Evolutionary conservation across 805 yeast genomes (phyloP).

Genomic region (Candida mattraensis): DNA sequence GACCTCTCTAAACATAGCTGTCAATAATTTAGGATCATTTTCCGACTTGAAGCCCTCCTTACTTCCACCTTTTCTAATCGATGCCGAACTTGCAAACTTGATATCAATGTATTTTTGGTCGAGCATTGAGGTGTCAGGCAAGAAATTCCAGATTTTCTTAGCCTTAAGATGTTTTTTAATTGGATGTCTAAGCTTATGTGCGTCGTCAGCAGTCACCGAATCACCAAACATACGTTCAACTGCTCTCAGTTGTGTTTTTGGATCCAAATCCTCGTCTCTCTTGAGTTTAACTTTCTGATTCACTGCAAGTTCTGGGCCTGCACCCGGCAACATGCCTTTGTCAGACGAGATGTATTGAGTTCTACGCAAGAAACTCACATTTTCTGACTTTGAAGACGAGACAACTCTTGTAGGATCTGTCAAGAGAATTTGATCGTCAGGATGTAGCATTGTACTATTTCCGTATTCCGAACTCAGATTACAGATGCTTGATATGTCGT

Average conservation of each 20-base stretch:
- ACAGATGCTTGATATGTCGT: constrained; percentile 29
- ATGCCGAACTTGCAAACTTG: constrained; percentile 61
- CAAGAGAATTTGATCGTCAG: constrained; percentile 72
- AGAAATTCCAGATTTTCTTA: constrained; percentile 71
- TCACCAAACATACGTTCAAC: constrained; percentile 80
- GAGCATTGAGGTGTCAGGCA: constrained; percentile 90
- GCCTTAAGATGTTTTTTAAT: constrained; percentile 70
- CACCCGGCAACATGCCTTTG: constrained; percentile 32
- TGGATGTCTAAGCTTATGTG: constrained; percentile 65
- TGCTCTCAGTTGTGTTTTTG: constrained; percentile 60
- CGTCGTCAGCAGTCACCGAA: constrained; percentile 38
- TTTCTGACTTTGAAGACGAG: constrained; percentile 38
- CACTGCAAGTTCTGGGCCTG: constrained; percentile 18
- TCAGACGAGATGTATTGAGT: constrained; percentile 87
- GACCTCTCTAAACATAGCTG: constrained; percentile 74
- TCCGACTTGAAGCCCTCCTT: constrained; percentile 33
- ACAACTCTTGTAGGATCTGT: constrained; percentile 71
- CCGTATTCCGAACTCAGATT: constrained; percentile 26
- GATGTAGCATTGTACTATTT: constrained; percentile 51
- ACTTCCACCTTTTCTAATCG: constrained; percentile 38
- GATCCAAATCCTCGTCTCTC: constrained; percentile 44
- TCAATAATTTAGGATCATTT: constrained; percentile 39
- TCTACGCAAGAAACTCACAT: constrained; percentile 73
- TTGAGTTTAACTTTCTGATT: constrained; percentile 23
- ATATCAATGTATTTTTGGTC: constrained; percentile 72